Base-by-base conservation (phyloP, 306 rosid genomes). In the Glycine tomentella region DNA sequence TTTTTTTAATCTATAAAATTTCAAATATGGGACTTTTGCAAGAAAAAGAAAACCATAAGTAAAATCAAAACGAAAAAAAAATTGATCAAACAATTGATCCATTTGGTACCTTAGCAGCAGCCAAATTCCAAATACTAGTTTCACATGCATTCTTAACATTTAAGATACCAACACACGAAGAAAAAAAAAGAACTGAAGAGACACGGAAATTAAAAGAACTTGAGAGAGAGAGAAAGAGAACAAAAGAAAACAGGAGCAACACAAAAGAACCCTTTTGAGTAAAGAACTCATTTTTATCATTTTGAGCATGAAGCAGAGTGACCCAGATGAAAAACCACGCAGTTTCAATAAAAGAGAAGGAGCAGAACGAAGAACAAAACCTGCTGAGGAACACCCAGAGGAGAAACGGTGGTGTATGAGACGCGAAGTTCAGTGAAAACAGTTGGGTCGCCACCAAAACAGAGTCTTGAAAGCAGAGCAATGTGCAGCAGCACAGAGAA, bases 311-410 rank as follows among this genome's bases (percentile, higher is more conserved):
- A 53, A 64, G 49, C 3, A 15, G 36, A 31, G 36, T 25, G 82
- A 77, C 81, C 64, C 59, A 51, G 33, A 56, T 57, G 9, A 3
- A 8, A 57, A 5, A 67, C 4, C 7, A 16, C 63, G 38, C 52
- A 8, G 56, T 17, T 16, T 4, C 1, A 62, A 17, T 10, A 14
- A 44, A 49, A 53, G 1, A 48, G 17, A 48, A 62, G 16, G 6
- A 78, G 51, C 64, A 38, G 62, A 76, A 12, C 2, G 31, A 66
- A 48, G 57, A 82, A 67, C 3, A 66, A 48, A 86, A 93, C 97
- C 97, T 49, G 83, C 81, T 95, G 99, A 72, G 92, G 86, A 81
- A 91, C 85, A 17, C 99, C 97, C 5, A 95, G 93, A 8, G 97
- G 97, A 16, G 97, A 89, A 68, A 63, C 91, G 12, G 97, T 90